Percentiles rank a stretch among this genome's conserved stretches.
These are phyloP conservation scores for Cyberlindnera veronae DNA, from an alignment of 805 yeast species.

Conservation along the genomic window DNA sequence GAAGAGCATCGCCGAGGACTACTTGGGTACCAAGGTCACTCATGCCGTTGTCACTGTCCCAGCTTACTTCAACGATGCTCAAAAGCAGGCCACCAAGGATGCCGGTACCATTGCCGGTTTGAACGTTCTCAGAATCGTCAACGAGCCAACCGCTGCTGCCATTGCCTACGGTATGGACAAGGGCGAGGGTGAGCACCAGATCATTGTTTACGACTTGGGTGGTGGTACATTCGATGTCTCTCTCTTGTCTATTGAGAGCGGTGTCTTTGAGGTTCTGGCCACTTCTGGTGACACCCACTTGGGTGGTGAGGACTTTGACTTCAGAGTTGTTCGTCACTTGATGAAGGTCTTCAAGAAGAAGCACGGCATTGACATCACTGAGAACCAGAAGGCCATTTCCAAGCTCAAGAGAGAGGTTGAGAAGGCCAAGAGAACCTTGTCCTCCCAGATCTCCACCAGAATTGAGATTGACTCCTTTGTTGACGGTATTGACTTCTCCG, in stretches of 20 bases:
- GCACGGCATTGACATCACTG: constrained; percentile 77
- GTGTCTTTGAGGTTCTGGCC: constrained; percentile 89
- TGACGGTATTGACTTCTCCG: constrained; percentile 94
- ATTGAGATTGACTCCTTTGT: constrained; percentile 93
- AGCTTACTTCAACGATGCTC: constrained; percentile 91
- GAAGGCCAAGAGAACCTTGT: constrained; percentile 95
- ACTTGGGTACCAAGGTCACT: constrained; percentile 77
- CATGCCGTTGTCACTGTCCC: constrained; percentile 93
- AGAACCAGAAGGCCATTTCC: constrained; percentile 82
- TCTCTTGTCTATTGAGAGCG: constrained; percentile 79
- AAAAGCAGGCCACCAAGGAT: constrained; percentile 91
- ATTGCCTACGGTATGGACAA: constrained; percentile 93
- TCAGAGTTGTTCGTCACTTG: constrained; percentile 83
- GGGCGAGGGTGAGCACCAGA: constrained; percentile 79
- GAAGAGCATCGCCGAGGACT: constrained; percentile 91
- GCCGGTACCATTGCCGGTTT: constrained; percentile 92
- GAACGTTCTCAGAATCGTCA: constrained; percentile 82
- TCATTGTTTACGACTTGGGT: constrained; percentile 91
- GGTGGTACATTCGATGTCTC: constrained; percentile 98
- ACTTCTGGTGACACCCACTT: constrained; percentile 96
- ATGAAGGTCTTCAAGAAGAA: constrained; percentile 88
- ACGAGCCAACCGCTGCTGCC: constrained; percentile 97
- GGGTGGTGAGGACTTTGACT: constrained; percentile 97
- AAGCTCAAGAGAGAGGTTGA: constrained; percentile 97
- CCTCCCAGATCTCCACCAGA: constrained; percentile 93